phyloP scores from a whole-genome alignment of 352 stramenopile genomes.

The Phytophthora nicotianae region DNA sequence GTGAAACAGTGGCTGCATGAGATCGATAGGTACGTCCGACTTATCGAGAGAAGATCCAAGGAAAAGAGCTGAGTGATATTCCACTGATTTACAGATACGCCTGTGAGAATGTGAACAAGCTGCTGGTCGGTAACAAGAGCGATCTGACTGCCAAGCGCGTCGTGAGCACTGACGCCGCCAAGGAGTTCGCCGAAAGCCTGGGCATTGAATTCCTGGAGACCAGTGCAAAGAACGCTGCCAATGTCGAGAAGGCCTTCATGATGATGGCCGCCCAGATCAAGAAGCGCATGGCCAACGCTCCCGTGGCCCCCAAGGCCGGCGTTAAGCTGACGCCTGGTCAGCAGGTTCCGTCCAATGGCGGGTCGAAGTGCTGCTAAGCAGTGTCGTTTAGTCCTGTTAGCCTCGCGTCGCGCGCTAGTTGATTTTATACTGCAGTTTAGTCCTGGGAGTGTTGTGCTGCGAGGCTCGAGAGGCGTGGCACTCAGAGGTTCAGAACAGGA shows the following conservation, averaged over 20 bases:
- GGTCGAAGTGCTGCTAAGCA: conserved; percentile 86
- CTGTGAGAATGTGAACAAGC: conserved; percentile 96
- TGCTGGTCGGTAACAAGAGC: conserved; percentile 99
- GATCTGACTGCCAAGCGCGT: conserved; percentile 95
- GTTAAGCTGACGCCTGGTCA: conserved; percentile 68
- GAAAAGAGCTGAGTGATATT: conserved; percentile 6
- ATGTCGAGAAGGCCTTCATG: conserved; percentile 93
- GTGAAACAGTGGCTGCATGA: conserved; percentile 99
- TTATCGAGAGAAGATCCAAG: background rate
- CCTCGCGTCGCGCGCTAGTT: conserved; percentile 23
- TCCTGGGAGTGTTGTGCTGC: conserved; percentile 23
- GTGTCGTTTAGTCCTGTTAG: conserved; percentile 53
- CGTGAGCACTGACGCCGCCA: conserved; percentile 93
- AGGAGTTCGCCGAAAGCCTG: conserved; percentile 89
- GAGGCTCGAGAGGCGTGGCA: conserved; percentile 16
- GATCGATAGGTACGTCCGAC: conserved; percentile 65
- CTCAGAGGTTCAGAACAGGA: conserved; percentile 20
- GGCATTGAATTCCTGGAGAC: conserved; percentile 91
- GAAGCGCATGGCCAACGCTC: conserved; percentile 90
- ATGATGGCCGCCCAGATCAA: conserved; percentile 94
- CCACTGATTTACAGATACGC: conserved; percentile 84
- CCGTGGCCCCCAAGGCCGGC: conserved; percentile 69
- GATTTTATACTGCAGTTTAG: conserved; percentile 29
- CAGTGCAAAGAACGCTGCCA: conserved; percentile 88
- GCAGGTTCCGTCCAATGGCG: conserved; percentile 69